Evolutionary conservation across 1,139 yeast genomes (phyloP), one percentile per base, ranked within the genome.

Genomic region (Saccharomyces hybrid): DNA sequence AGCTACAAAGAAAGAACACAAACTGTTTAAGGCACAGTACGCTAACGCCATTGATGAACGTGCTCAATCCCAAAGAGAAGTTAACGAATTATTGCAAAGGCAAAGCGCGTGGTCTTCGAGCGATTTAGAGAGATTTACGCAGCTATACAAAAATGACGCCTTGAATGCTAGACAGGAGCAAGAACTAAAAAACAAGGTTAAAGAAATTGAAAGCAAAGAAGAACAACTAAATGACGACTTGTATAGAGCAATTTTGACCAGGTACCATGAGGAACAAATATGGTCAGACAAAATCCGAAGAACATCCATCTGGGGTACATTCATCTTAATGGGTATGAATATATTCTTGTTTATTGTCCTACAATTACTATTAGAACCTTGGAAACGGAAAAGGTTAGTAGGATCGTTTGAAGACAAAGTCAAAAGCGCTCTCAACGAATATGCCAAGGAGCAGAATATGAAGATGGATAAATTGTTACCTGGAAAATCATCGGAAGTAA

Each of bases 221-320:
- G 97, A 91, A 57, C 82, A 83, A 3, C 71, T 85, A 6, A 95
- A 87, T 61, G 77, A 82, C 49, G 80, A 79, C 57, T 72, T 91
- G 49, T 84, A 91, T 5, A 84, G 84, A 57, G 84, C 88, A 62
- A 93, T 95, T 38, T 76, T 91, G 62, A 83, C 93, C 1, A 74
- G 98, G 60, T 95, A 95, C 64, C 96, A 93, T 59, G 99, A 95
- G 66, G 99, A 95, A 65, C 99, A 95, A 71, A 84, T 93, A 4
- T 95, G 99, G 99, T 88, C 96, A 4, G 99, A 95, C 71, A 91
- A 91, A 69, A 93, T 93, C 57, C 76, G 99, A 59, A 78, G 95
- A 57, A 90, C 96, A 2, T 88, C 96, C 8, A 91, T 99, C 0
- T 95, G 96, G 96, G 99, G 98, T 1, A 93, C 99, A 0, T 84